Evolutionary conservation across 78 protist species (phyloP).

Genomic region (Dictyostelium citrinum): DNA sequence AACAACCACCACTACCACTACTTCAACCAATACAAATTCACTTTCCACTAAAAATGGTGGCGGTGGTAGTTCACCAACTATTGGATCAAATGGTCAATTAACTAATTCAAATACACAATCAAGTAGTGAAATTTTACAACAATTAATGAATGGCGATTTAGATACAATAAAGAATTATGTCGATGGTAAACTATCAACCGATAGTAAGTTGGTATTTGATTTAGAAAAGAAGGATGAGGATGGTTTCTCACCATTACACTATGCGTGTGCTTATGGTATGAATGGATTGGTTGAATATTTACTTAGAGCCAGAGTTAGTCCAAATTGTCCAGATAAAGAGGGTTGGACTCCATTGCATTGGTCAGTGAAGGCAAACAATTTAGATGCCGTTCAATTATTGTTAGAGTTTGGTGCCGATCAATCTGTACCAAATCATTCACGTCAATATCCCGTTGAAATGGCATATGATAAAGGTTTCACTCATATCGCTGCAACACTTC

Average conservation of each 20-base stretch:
- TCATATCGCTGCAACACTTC: conserved; percentile 43
- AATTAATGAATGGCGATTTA: conserved; percentile 34
- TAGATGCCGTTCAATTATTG: conserved; percentile 29
- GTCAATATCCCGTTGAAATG: conserved; percentile 58
- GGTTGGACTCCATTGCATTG: conserved; percentile 76
- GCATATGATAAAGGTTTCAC: conserved; percentile 62
- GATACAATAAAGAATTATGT: conserved; percentile 23
- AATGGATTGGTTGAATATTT: conserved; percentile 62
- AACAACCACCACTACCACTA: background rate
- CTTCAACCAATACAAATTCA: background rate
- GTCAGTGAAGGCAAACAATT: conserved; percentile 66
- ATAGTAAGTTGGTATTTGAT: conserved; percentile 16
- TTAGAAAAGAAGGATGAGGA: conserved; percentile 57
- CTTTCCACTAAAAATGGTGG: background rate
- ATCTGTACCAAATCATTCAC: conserved; percentile 44
- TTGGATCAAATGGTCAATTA: background rate
- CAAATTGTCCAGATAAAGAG: conserved; percentile 35
- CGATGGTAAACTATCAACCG: background rate
- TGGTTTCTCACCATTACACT: conserved; percentile 68
- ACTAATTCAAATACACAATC: background rate
- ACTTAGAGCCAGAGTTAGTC: conserved; percentile 11
- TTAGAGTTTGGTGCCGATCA: conserved; percentile 46
- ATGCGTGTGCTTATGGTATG: conserved; percentile 66
- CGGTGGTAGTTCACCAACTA: background rate
- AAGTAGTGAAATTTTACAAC: conserved; percentile 15